A percentile compares a stretch with the other conserved stretches of the same genome.
Evolutionary conservation across 2,329 filamentous ascomycete species (phyloP).

Genomic region (Dactylellina drechsleri): DNA sequence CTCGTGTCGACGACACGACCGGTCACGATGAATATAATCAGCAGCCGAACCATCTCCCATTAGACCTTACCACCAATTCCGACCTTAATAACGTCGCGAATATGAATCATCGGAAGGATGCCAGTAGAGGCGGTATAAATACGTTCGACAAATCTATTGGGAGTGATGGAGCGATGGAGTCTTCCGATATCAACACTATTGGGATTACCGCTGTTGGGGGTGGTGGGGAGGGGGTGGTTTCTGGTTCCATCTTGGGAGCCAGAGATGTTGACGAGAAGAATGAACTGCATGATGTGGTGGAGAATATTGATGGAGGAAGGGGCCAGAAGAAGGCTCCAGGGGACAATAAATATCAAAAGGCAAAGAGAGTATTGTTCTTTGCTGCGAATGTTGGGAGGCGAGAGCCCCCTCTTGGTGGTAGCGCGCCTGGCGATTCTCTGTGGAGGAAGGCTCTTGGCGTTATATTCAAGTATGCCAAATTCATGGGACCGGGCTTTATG

Average conservation of each 20-base stretch:
- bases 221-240: constrained; percentile 41
- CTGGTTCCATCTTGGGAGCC: constrained; percentile 30
- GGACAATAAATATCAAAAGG: constrained; percentile 17
- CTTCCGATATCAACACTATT: constrained; percentile 24
- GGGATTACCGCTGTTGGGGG: constrained; percentile 45
- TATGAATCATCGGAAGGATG: constrained; percentile 46
- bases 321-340: constrained; percentile 19
- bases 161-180: constrained; percentile 38
- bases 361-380: constrained; percentile 45
- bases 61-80: constrained; percentile 69
- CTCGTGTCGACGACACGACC: constrained; percentile 63
- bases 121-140: constrained; percentile 48
- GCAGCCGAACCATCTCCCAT: constrained; percentile 67
- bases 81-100: constrained; percentile 69
- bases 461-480: constrained; percentile 66
- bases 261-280: constrained; percentile 49
- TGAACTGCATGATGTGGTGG: constrained; percentile 36
- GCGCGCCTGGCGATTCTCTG: constrained; percentile 19
- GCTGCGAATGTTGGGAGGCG: constrained; percentile 42
- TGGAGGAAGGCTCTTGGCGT: constrained; percentile 54
- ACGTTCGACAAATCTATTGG: constrained; percentile 43
- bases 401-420: constrained; percentile 34
- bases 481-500: constrained; percentile 76
- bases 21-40: constrained; percentile 67
- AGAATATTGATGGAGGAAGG: constrained; percentile 3